Base-by-base conservation (phyloP, 768 basidiomycete genomes). In the Trichaptum fuscoviolaceum region DNA sequence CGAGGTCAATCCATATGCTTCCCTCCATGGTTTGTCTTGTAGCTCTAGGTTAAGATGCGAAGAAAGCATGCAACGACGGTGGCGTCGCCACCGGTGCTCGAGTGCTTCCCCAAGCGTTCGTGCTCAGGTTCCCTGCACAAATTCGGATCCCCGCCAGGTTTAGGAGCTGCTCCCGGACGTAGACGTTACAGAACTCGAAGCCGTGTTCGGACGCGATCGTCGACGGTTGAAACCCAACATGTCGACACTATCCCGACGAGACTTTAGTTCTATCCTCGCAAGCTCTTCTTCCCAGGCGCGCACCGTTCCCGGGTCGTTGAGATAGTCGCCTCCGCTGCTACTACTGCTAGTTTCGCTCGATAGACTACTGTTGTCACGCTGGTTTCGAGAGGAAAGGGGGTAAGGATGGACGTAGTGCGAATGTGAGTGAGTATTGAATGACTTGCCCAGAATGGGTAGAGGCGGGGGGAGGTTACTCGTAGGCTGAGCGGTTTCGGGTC, bases 211-310 rank as follows among this genome's bases (percentile, higher is more conserved):
- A 17, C 59, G 59, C 4, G 59, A 61, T 2, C 65, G 35, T 65
- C 42, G 18, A 12, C 26, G 59, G 34, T 25, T 30, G 42, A 76
- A 70, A n/a, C 74, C 76, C 23, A 79, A 66, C 75, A 83, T 80
- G 62, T 75, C 73, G 23, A 71, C 75, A 61, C 77, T 83, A 64
- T 74, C 78, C 66, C 77, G 74, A 64, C 83, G 84, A 76, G 85
- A 89, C 75, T 78, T 78, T 70, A 80, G 77, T 76, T 92, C 91
- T 69, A 92, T 91, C 68, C 84, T 82, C 67, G 82, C 85, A 59
- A 92, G 81, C 79, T 92, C 90, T 73, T 85, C 86, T 75, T 93
- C 92, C 91, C 92, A 93, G 69, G 87, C 91, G 57, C 73, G 73
- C 73, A 86, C 78, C 58, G 70, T 65, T 67, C 77, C 71, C 66